Evolutionary conservation across 73 alveolate species (phyloP).

Genomic region (Durusdinium trenchii): DNA sequence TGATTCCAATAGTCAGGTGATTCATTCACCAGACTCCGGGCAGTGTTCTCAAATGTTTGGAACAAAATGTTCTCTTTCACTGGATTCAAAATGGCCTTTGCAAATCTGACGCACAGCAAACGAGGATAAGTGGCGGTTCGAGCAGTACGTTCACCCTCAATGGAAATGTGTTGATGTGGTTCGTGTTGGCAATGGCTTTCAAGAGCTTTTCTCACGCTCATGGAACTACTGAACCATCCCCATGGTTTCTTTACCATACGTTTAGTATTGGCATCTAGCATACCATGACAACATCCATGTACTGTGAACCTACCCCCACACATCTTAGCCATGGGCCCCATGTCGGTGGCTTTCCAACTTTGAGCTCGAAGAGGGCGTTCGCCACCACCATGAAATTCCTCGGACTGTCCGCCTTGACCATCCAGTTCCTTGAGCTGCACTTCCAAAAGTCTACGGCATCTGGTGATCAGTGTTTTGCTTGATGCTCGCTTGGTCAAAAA

Average conservation of each 20-base stretch:
- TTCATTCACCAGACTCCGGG: not conserved
- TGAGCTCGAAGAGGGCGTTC: not conserved
- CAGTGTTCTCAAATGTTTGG: too few species aligned
- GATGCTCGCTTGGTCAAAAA: not conserved
- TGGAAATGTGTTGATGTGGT: not conserved
- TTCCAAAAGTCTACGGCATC: not conserved
- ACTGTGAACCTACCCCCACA: slow-evolving; percentile 23
- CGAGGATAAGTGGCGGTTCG: not conserved
- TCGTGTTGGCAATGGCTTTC: not conserved
- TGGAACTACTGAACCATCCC: not conserved
- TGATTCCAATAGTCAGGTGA: too few species aligned
- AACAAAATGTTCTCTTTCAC: not conserved
- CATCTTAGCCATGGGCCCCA: not conserved
- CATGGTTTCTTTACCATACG: not conserved
- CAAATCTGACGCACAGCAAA: not conserved
- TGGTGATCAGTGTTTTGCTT: not conserved
- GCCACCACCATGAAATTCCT: not conserved
- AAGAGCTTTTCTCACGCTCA: not conserved
- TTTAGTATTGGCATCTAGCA: not conserved
- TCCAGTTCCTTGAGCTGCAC: not conserved
- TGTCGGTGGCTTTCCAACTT: not conserved
- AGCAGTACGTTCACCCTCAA: not conserved
- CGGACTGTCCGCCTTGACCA: not conserved
- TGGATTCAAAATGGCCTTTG: not conserved
- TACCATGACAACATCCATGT: not conserved